A percentile compares a stretch with the other conserved stretches of the same genome.
Conservation (phyloP, 2,329 filamentous ascomycete genomes). For the Microdochium nivale region DNA sequence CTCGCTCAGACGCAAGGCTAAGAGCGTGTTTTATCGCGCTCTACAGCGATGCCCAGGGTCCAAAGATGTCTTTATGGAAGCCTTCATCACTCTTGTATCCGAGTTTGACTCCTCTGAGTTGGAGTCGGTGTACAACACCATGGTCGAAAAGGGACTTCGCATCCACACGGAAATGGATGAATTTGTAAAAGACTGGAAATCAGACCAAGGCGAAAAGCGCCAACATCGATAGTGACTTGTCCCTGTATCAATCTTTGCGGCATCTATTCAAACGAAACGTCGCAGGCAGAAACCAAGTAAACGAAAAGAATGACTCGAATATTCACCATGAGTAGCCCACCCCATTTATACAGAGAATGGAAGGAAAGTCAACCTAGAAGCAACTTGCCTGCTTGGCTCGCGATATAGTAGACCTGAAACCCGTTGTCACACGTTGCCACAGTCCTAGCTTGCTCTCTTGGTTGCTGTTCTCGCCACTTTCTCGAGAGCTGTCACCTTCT, state of each 20-base stretch:
- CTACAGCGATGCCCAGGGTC: conserved; percentile 29
- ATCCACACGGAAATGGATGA: conserved; percentile 44
- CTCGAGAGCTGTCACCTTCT: not conserved
- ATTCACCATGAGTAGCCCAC: no score
- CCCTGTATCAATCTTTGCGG: not conserved
- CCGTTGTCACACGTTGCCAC: no score
- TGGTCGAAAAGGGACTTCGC: conserved; percentile 39
- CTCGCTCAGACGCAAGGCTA: conserved; percentile 14
- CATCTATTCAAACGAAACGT: no score
- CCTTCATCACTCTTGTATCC: conserved; percentile 33
- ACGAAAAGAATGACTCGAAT: no score
- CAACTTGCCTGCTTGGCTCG: no score
- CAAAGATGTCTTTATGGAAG: conserved; percentile 43
- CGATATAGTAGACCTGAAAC: no score
- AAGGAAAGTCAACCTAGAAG: not conserved
- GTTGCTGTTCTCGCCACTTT: not conserved
- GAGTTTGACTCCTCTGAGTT: conserved; percentile 40
- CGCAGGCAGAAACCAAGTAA: no score
- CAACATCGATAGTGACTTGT: conserved; percentile 1
- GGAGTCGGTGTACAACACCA: conserved; percentile 35
- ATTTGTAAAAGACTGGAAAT: conserved; percentile 28
- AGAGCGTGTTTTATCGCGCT: conserved; percentile 21
- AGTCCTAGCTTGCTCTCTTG: no score
- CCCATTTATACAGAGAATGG: no score
- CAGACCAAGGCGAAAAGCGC: conserved; percentile 9